phyloP scores from a whole-genome alignment of 768 basidiomycete species.

The Pleurotus sapidus region DNA sequence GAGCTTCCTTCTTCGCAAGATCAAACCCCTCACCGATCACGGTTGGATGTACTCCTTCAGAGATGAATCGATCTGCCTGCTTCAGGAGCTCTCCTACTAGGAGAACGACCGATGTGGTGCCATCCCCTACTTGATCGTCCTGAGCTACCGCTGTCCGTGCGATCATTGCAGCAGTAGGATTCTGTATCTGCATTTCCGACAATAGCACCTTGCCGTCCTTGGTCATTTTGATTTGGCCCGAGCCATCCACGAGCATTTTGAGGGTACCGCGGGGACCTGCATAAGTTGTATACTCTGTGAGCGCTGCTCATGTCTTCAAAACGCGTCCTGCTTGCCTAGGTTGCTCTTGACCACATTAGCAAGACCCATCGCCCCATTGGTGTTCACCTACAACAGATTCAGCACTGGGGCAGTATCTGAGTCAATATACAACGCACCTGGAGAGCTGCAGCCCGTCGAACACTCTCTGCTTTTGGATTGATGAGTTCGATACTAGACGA shows the following conservation, averaged over 20 bases:
- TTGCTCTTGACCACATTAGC: conserved; percentile 97
- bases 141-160: conserved; percentile 98
- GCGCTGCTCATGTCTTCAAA: background rate
- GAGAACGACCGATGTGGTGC: conserved; percentile 95
- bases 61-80: conserved; percentile 97
- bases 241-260: conserved; percentile 99
- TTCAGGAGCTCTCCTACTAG: conserved; percentile 95
- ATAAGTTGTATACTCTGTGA: conserved; percentile 7
- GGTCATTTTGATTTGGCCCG: conserved; percentile 99
- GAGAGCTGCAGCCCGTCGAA: conserved; percentile 84
- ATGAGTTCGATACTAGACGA: conserved; percentile 89
- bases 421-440: conserved; percentile 53
- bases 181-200: conserved; percentile 99
- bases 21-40: conserved; percentile 96
- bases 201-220: conserved; percentile 98
- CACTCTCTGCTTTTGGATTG: conserved; percentile 95
- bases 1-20: conserved; percentile 94
- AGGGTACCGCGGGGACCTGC: conserved; percentile 93
- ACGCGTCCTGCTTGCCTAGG: conserved; percentile 58
- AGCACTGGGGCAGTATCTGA: background rate
- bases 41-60: conserved; percentile 97
- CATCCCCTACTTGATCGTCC: conserved; percentile 99
- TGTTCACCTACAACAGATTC: conserved; percentile 66
- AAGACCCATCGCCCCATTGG: conserved; percentile 93
- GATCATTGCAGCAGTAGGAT: conserved; percentile 99